phyloP scores from a whole-genome alignment of 2,329 filamentous ascomycete genomes.

The Colletotrichum sublineola region DNA sequence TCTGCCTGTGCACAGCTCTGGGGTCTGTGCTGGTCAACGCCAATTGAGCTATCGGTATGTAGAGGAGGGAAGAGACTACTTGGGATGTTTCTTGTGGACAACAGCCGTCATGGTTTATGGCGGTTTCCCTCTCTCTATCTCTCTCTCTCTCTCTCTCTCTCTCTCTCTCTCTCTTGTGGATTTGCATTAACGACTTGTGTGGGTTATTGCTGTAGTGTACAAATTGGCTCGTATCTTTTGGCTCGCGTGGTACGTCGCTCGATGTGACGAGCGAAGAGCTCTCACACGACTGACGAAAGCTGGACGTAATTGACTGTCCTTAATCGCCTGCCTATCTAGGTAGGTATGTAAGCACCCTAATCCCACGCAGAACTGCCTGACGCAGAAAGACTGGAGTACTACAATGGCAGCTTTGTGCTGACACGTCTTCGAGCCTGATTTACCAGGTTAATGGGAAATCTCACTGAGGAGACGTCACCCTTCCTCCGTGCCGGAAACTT shows the following conservation, averaged over 20 bases:
- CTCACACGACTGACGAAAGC: constrained; percentile 11
- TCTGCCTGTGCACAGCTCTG: background rate
- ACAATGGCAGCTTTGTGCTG: background rate
- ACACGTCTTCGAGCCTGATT: background rate
- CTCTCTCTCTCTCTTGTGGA: too few relatives aligned
- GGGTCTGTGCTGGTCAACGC: background rate
- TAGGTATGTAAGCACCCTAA: background rate
- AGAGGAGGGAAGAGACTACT: too few relatives aligned
- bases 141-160: too few relatives aligned
- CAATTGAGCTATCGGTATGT: background rate
- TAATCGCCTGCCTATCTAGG: background rate
- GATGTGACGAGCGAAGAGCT: constrained; percentile 10
- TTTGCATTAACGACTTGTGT: too few relatives aligned
- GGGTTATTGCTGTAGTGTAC: too few relatives aligned
- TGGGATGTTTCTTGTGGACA: background rate
- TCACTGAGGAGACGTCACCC: background rate
- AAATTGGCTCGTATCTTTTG: background rate
- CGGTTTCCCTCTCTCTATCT: too few relatives aligned
- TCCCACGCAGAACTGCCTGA: background rate
- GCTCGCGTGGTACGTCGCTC: constrained; percentile 8
- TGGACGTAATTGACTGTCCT: background rate
- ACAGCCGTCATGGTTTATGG: constrained; percentile 19
- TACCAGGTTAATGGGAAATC: background rate
- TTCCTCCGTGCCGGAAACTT: background rate
- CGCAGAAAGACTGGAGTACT: background rate